Evolutionary conservation across 1,284 basidiomycete genomes (phyloP).

Genomic region (Pisolithus thermaeus): DNA sequence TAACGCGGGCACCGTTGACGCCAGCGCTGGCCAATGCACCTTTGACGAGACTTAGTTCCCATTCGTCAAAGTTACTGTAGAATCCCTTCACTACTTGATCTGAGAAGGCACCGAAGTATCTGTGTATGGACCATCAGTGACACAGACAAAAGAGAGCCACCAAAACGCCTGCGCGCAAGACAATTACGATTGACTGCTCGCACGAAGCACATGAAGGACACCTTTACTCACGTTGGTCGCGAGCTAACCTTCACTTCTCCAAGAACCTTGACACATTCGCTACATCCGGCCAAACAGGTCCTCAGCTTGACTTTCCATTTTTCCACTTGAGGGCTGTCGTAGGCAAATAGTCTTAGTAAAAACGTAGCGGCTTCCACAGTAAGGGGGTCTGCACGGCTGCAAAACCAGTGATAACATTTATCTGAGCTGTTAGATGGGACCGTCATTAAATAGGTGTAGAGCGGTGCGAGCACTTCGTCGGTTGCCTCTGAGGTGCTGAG

Average conservation of each 20-base stretch:
- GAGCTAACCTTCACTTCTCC: conserved; percentile 59
- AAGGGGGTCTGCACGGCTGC: conserved; percentile 46
- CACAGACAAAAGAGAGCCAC: conserved; percentile 7
- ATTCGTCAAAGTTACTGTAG: conserved; percentile 58
- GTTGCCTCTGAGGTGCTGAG: conserved; percentile 41
- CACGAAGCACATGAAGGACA: neutral
- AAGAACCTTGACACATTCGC: conserved; percentile 61
- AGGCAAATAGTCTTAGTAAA: conserved; percentile 76
- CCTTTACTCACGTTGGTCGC: conserved; percentile 56
- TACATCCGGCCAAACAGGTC: conserved; percentile 54
- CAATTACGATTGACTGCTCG: conserved; percentile 1
- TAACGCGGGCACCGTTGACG: conserved; percentile 19
- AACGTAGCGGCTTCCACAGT: conserved; percentile 67
- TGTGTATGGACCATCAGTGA: conserved; percentile 28
- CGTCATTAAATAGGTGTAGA: conserved; percentile 55
- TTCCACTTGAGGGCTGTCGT: conserved; percentile 52
- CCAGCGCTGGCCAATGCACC: conserved; percentile 37
- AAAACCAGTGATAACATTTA: conserved; percentile 66
- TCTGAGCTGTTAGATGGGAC: conserved; percentile 32
- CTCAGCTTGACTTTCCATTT: conserved; percentile 59
- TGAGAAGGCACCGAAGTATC: conserved; percentile 63
- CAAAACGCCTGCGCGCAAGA: conserved; percentile 4
- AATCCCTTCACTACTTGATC: conserved; percentile 50
- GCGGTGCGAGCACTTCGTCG: conserved; percentile 46
- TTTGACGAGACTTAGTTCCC: conserved; percentile 54